A percentile compares a stretch with the other conserved stretches of the same genome.
phyloP scores from a whole-genome alignment of 2,329 filamentous ascomycete species.

The Cladosporium sp. region DNA sequence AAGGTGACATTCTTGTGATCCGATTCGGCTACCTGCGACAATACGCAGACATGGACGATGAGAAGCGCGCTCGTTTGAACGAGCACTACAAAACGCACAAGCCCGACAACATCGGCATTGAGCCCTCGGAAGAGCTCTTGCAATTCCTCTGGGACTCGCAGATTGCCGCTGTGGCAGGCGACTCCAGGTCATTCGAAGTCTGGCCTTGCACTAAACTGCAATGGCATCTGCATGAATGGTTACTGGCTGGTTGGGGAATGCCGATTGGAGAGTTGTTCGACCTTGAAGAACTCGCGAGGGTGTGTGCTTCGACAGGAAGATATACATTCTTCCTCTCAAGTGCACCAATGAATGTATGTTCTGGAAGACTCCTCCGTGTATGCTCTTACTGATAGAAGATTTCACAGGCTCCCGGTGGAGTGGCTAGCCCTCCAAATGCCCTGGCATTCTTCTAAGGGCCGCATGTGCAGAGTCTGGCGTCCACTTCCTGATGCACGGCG shows the following conservation, averaged over 20 bases:
- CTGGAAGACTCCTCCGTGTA: background rate
- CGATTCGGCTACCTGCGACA: slow-evolving; percentile 15
- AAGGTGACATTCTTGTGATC: slow-evolving; percentile 16
- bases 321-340: slow-evolving; percentile 48
- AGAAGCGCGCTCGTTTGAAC: background rate
- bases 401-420: slow-evolving; percentile 30
- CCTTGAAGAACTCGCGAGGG: slow-evolving; percentile 41
- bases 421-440: slow-evolving; percentile 37
- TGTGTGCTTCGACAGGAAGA: slow-evolving; percentile 35
- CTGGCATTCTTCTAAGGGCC: slow-evolving; percentile 33
- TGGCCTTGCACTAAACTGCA: slow-evolving; percentile 34
- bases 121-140: background rate
- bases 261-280: slow-evolving; percentile 51
- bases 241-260: slow-evolving; percentile 48
- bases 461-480: too few species aligned
- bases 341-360: slow-evolving; percentile 44
- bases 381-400: slow-evolving; percentile 31
- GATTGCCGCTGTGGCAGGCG: background rate
- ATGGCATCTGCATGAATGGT: slow-evolving; percentile 41
- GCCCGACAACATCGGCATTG: background rate
- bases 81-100: slow-evolving; percentile 2
- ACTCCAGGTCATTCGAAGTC: slow-evolving; percentile 19
- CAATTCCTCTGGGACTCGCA: background rate
- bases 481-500: too few species aligned
- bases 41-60: slow-evolving; percentile 2